phyloP scores from a whole-genome alignment of 306 rosid species.

The Geum urbanum region DNA sequence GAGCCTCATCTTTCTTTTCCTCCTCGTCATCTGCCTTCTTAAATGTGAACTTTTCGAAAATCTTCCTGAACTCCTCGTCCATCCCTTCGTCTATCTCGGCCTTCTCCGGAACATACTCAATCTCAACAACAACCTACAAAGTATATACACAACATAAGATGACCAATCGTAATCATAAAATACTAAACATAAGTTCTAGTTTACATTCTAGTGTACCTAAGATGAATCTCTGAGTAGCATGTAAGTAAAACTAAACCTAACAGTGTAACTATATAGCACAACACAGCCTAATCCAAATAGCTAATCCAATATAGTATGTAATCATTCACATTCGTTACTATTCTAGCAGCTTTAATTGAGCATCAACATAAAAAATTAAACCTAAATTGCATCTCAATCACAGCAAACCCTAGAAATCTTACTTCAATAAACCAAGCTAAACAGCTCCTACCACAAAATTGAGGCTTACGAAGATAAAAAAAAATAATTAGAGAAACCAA shows the following conservation, averaged over 20 bases:
- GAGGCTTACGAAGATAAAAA: no score
- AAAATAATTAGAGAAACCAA: neutral
- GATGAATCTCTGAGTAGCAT: no score
- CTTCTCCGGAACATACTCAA: slow-evolving; percentile 86
- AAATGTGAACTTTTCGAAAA: slow-evolving; percentile 76
- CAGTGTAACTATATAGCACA: no score
- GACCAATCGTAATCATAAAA: neutral
- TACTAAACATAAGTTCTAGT: neutral
- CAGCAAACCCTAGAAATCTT: no score
- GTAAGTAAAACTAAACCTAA: no score
- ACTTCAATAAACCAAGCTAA: no score
- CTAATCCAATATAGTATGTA: no score
- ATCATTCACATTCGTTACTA: neutral
- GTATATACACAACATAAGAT: neutral
- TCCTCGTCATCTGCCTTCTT: slow-evolving; percentile 59
- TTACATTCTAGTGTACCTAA: no score
- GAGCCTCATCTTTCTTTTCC: slow-evolving; percentile 64
- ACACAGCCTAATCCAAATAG: no score
- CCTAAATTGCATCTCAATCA: no score
- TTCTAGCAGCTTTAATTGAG: neutral
- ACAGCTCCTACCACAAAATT: no score
- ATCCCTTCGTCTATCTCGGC: slow-evolving; percentile 64
- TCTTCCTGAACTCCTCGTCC: slow-evolving; percentile 79
- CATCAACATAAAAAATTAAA: no score
- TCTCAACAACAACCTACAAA: slow-evolving; percentile 65